Conservation (phyloP, 192 early-diverging fungal genomes). For the Gonapodya sp. region DNA sequence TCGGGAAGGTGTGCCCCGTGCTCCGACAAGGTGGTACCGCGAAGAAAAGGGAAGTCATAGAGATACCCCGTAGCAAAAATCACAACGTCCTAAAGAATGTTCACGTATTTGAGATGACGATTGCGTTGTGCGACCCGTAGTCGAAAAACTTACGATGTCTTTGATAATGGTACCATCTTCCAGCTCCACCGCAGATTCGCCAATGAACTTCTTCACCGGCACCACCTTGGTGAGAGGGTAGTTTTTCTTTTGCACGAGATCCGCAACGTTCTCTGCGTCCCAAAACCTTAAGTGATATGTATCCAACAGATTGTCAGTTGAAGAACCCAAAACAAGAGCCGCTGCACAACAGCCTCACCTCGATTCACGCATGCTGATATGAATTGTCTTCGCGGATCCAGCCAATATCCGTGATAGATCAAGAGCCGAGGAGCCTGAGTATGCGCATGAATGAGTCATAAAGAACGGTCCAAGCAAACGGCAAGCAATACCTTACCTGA, state of each 20-base stretch:
- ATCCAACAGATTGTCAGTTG: no score
- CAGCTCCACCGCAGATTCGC: not conserved
- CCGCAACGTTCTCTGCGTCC: not conserved
- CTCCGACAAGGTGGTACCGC: conserved; percentile 8
- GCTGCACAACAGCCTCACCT: no score
- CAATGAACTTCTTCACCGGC: not conserved
- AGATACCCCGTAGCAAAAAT: conserved; percentile 61
- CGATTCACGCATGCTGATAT: not conserved
- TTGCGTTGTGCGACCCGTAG: no score
- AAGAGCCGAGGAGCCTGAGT: not conserved
- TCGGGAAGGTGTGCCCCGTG: not conserved
- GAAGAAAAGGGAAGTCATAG: conserved; percentile 48
- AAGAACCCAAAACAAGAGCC: no score
- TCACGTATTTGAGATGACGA: no score
- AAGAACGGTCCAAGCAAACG: not conserved
- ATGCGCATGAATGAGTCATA: not conserved
- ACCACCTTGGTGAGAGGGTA: not conserved
- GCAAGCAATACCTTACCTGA: not conserved
- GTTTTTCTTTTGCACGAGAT: not conserved
- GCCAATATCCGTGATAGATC: not conserved
- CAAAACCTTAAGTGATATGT: no score
- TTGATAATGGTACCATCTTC: not conserved
- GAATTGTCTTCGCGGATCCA: not conserved
- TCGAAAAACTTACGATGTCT: not conserved
- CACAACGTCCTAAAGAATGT: conserved; percentile 39